Evolutionary conservation across 169 alveolate species (phyloP), one percentile per base, ranked within the genome.

Genomic region (Sarcocystis neurona): DNA sequence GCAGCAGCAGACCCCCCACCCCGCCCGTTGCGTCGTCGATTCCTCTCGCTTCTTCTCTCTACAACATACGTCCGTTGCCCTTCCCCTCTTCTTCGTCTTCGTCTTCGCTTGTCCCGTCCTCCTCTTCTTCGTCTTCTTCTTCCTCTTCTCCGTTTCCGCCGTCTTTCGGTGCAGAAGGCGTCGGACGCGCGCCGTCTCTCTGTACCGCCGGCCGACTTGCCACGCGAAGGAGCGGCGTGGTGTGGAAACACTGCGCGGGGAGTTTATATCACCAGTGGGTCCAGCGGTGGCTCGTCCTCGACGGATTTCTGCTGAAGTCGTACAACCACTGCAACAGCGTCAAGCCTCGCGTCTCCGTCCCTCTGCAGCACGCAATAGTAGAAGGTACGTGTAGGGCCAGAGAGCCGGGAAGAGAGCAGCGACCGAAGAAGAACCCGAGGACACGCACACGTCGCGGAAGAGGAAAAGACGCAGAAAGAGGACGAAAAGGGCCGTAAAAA

Each of bases 211-310:
- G 46, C 41, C 18, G 43, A n/a, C 66, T 77, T 41, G 58, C 32
- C 37, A 53, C 4, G 46, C 89, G 89, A 30, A 56, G 66, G 47
- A 84, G 89, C 68, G 89, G 89, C 47, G 41, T 70, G 20, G 80
- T 84, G n/a, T 84, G 70, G 43, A 46, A 58, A 30, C 70, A 48
- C 63, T 32, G 66, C 58, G 79, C 80, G 2, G 89, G 89, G 10
- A 58, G 79, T 63, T 68, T 84, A 50, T 84, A 84, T 23, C 79
- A 58, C 44, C 89, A 84, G 89, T 84, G 89, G 89, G 58, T 34
- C 50, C 70, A 84, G 80, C 80, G 89, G 34, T 84, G 89, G 89
- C 68, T 84, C 34, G 66, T 84, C 41, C 89, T 84, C 23, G 89
- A 84, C 70, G 89, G 89, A 1, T 84, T 84, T 53, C 18, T 84